Percentiles rank a stretch among this genome's conserved stretches.
phyloP scores from a whole-genome alignment of 768 basidiomycete species.

The Auricularia cornea region DNA sequence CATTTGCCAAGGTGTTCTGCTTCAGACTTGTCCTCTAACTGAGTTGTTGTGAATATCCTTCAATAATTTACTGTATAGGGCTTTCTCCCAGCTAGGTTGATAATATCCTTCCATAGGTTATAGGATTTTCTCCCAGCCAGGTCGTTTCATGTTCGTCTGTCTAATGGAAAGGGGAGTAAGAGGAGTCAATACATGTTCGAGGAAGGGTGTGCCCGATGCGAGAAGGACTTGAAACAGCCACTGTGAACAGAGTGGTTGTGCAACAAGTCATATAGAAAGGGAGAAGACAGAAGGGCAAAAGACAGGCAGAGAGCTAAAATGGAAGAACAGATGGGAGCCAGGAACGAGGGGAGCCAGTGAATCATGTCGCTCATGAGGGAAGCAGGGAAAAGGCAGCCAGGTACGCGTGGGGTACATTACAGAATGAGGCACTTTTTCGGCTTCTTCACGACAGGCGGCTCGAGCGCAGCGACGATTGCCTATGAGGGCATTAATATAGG shows the following conservation, averaged over 20 bases:
- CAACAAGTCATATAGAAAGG: not conserved
- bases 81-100: too few species aligned
- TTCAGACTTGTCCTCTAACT: too few species aligned
- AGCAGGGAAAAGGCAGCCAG: not conserved
- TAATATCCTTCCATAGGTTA: too few species aligned
- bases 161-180: not conserved
- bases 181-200: not conserved
- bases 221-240: not conserved
- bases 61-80: too few species aligned
- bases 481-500: conserved; percentile 28
- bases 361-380: conserved; percentile 2
- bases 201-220: not conserved
- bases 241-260: not conserved
- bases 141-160: not conserved
- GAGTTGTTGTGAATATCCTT: too few species aligned
- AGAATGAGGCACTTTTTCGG: conserved; percentile 80
- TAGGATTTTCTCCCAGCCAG: not conserved
- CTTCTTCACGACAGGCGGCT: conserved; percentile 88
- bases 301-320: not conserved
- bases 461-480: conserved; percentile 98
- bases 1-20: too few species aligned
- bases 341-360: not conserved
- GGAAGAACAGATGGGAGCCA: not conserved
- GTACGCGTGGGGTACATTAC: conserved; percentile 34
- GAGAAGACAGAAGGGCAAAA: not conserved